Conservation (phyloP, 768 basidiomycete genomes). For the Sarcodon sp. region DNA sequence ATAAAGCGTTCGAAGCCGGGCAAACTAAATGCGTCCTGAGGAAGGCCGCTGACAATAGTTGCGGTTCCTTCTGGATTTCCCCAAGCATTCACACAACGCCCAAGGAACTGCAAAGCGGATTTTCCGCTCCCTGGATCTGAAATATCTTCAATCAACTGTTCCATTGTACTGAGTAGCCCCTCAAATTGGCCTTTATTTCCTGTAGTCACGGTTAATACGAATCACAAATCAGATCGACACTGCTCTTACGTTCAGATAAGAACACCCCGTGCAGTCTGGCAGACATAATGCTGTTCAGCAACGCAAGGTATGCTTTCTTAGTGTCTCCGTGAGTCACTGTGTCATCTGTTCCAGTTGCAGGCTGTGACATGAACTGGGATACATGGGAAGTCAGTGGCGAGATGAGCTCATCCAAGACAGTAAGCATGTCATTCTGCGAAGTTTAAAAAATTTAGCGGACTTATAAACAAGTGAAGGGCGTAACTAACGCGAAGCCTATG, state of each 20-base stretch:
- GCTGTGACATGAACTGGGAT: constrained; percentile 64
- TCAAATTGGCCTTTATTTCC: constrained; percentile 65
- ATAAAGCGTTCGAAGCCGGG: constrained; percentile 91
- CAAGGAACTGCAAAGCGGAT: constrained; percentile 69
- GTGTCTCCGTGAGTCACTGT: constrained; percentile 65
- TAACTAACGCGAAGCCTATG: constrained; percentile 74
- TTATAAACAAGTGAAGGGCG: neutral
- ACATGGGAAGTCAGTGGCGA: constrained; percentile 81
- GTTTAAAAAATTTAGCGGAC: neutral
- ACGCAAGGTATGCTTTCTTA: constrained; percentile 76
- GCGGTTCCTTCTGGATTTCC: constrained; percentile 27
- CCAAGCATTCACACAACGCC: constrained; percentile 55
- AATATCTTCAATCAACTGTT: constrained; percentile 58
- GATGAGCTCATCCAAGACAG: constrained; percentile 83
- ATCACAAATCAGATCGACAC: constrained; percentile 9
- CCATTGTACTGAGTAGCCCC: constrained; percentile 60
- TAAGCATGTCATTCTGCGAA: constrained; percentile 66
- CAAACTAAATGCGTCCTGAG: constrained; percentile 25
- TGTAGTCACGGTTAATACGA: constrained; percentile 14
- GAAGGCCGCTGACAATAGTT: constrained; percentile 15
- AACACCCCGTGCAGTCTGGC: constrained; percentile 78
- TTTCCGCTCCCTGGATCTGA: constrained; percentile 70
- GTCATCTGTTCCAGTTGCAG: constrained; percentile 81
- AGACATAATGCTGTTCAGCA: constrained; percentile 71
- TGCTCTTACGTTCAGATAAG: constrained; percentile 66